phyloP scores from a whole-genome alignment of 257 asterid genomes.

The Cynanchum wilfordii region DNA sequence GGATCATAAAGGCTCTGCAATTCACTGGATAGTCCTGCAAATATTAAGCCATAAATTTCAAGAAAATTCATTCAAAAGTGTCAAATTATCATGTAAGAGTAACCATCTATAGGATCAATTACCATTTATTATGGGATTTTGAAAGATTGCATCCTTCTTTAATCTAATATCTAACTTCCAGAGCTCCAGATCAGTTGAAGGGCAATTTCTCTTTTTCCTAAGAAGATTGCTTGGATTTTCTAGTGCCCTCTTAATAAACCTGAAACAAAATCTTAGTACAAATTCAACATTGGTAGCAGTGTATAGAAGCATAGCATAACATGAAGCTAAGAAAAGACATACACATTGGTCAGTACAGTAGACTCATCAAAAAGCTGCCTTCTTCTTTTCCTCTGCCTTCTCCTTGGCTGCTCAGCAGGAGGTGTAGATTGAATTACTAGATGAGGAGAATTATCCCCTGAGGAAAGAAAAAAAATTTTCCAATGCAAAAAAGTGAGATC shows the following conservation, averaged over 20 bases:
- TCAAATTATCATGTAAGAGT: neutral
- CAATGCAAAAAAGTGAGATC: constrained; percentile 2
- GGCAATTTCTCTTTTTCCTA: constrained; percentile 38
- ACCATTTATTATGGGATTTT: constrained; percentile 62
- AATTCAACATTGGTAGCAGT: neutral
- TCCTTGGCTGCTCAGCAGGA: constrained; percentile 40
- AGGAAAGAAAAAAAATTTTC: neutral
- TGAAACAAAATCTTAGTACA: constrained; percentile 16
- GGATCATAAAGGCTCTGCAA: constrained; percentile 32
- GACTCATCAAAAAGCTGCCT: constrained; percentile 37
- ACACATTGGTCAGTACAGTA: constrained; percentile 57
- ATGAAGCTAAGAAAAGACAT: constrained; percentile 16
- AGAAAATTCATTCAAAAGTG: neutral
- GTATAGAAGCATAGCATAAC: neutral
- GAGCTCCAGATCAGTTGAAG: constrained; percentile 43
- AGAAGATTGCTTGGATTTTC: constrained; percentile 31
- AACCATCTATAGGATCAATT: constrained; percentile 9
- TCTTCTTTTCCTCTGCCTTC: constrained; percentile 52
- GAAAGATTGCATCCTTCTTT: constrained; percentile 39
- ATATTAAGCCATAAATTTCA: neutral
- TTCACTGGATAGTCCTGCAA: constrained; percentile 59
- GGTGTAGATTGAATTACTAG: constrained; percentile 49
- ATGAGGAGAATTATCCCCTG: constrained; percentile 47
- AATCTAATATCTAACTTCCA: constrained; percentile 44
- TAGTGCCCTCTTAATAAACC: constrained; percentile 39